Base-by-base conservation (phyloP, 202 grass and related monocot species). In the Cymbopogon flexuosus region DNA sequence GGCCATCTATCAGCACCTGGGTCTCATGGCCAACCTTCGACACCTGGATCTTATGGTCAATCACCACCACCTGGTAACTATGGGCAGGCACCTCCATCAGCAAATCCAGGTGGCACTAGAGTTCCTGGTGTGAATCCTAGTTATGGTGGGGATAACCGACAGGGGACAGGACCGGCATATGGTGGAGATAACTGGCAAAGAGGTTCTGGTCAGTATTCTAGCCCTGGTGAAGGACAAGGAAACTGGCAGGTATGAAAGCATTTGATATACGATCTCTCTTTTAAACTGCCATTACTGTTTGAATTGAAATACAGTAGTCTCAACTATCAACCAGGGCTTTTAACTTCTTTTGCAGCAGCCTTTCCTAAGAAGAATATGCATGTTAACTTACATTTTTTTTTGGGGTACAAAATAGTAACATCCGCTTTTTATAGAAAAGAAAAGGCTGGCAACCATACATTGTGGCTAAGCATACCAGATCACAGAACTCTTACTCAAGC, bases 231-330 rank as follows among this genome's bases (percentile, higher is more conserved):
- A 83, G 84, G 78, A 47, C 83, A 84, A 59, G 91, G 81, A 18
- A 79, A 80, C 30, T 90, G 91, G 89, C 90, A 92, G 91, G 94
- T 97, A 97, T 60, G 39, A 23, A 18, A 72, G 1, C 34, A 33
- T 89, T 78, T 81, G 24, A 5, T 14, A 72, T 67, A 60, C 36
- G 21, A 23, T 31, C 41, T 78, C 34, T 45, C 42, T 33, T 65
- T 0, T 33, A 35, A 52, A n/a, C 6, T 54, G 51, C 18, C 51
- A 59, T 59, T 59, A 4, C 27, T 11, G 13, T 40, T 51, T 65
- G 3, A 0, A 24, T 58, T 75, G 37, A 76, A 57, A 57, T n/a
- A 46, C 0, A 64, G 12, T 1, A 16, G 6, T 88, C n/a, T 72
- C 30, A 10, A 31, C 41, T 39, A 5, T 72, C 30, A 10, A 31